Conservation (phyloP, 768 basidiomycete genomes). For the Cystofilobasidium ferigula region DNA sequence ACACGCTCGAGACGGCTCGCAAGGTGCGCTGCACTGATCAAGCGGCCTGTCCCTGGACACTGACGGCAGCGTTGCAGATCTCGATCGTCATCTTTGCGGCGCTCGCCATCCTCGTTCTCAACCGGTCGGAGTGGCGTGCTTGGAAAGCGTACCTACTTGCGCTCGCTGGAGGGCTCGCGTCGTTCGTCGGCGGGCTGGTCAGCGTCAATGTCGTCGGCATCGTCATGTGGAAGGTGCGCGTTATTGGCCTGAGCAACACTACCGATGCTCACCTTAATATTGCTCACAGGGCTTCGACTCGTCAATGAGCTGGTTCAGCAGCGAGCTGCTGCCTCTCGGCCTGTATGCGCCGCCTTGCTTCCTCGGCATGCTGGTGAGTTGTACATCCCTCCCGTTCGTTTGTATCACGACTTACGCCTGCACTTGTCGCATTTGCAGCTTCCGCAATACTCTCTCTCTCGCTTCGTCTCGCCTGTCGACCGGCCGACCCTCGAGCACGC, state of each 20-base stretch:
- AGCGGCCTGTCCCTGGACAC: not conserved
- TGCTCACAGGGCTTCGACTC: constrained; percentile 1
- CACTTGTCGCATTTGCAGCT: too few species aligned
- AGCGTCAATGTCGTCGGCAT: constrained; percentile 13
- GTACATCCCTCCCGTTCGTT: too few species aligned
- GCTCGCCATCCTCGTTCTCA: constrained; percentile 18
- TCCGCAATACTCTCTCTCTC: not conserved
- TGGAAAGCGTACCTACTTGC: constrained; percentile 14
- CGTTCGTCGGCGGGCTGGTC: constrained; percentile 11
- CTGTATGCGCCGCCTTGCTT: constrained; percentile 18
- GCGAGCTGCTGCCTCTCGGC: constrained; percentile 8
- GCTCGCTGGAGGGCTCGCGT: not conserved
- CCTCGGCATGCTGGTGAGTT: constrained; percentile 15
- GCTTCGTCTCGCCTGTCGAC: constrained; percentile 3
- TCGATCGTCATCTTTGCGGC: constrained; percentile 1
- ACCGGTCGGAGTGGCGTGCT: constrained; percentile 6
- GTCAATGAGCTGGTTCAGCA: constrained; percentile 15
- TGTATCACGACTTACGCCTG: too few species aligned
- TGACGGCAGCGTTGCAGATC: not conserved
- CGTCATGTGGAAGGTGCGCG: constrained; percentile 5
- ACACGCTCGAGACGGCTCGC: constrained; percentile 15
- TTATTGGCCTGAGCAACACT: not conserved
- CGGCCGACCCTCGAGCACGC: constrained; percentile 13
- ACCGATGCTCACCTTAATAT: not conserved
- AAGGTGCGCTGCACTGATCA: not conserved